These are phyloP conservation scores for Coemansia sp. DNA, from an alignment of 192 early-diverging fungal species.

Conservation along the genomic window DNA sequence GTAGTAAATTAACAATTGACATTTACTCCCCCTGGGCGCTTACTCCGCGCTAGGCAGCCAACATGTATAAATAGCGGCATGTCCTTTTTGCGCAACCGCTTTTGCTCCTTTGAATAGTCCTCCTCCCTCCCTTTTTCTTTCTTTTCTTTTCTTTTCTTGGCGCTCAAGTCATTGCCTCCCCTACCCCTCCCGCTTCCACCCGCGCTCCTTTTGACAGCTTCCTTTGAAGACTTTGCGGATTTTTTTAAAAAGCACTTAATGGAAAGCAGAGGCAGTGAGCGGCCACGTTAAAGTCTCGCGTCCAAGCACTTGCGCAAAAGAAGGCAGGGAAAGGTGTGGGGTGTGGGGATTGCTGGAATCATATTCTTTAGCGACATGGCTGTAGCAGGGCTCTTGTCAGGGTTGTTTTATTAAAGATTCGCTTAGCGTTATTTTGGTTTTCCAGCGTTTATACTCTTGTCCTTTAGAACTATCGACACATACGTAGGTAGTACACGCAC, in stretches of 20 bases:
- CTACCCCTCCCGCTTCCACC: background rate
- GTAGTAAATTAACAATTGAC: constrained; percentile 9
- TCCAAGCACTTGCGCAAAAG: constrained; percentile 1
- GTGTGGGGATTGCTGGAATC: background rate
- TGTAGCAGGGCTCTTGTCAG: background rate
- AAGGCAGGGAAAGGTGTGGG: constrained; percentile 1
- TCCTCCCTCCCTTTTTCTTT: background rate
- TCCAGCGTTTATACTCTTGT: background rate
- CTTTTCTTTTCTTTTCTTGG: constrained; percentile 9
- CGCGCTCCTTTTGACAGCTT: background rate
- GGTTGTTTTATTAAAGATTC: constrained; percentile 3
- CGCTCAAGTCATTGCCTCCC: background rate
- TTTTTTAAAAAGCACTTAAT: constrained; percentile 7
- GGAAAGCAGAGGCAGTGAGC: background rate
- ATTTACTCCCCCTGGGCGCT: background rate
- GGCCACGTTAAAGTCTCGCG: constrained; percentile 8
- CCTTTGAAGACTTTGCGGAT: constrained; percentile 7
- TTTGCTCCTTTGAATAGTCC: background rate
- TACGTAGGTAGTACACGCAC: background rate
- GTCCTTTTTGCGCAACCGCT: background rate
- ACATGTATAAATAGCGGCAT: constrained; percentile 8
- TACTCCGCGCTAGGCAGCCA: background rate
- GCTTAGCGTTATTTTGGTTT: background rate
- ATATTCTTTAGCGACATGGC: background rate
- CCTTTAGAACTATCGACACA: background rate